phyloP scores from a whole-genome alignment of 768 basidiomycete species.

The Calocera cornea region DNA sequence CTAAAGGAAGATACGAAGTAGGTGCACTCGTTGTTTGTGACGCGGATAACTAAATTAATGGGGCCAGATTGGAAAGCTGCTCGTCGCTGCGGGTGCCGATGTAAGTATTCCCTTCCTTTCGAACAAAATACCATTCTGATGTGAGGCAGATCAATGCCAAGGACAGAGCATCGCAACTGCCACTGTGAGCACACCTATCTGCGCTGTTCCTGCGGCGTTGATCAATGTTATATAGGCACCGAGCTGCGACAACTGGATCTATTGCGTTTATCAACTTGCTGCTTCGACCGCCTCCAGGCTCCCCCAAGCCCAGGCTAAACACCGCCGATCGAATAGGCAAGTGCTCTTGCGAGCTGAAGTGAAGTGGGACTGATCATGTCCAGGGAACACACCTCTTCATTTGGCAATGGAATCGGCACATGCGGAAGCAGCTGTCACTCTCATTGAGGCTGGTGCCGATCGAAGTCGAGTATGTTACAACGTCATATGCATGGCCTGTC shows the following conservation, averaged over 20 bases:
- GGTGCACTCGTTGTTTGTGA: too few species aligned
- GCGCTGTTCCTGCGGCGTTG: too few species aligned
- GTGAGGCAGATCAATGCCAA: constrained; percentile 76
- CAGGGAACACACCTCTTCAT: constrained; percentile 92
- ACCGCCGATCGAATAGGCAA: constrained; percentile 67
- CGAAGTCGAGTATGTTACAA: constrained; percentile 53
- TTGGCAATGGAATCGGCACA: constrained; percentile 95
- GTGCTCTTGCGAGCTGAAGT: constrained; percentile 14
- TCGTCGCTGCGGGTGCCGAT: constrained; percentile 81
- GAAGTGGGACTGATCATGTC: constrained; percentile 12
- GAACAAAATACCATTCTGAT: too few species aligned
- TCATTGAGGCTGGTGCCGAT: constrained; percentile 94
- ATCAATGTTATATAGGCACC: constrained; percentile 65
- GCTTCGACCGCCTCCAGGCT: constrained; percentile 65
- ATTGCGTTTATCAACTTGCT: constrained; percentile 76
- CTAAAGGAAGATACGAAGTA: constrained; percentile 77
- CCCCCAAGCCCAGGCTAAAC: constrained; percentile 56
- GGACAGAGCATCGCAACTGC: constrained; percentile 85
- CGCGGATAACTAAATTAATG: too few species aligned
- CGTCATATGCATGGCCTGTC: neutral
- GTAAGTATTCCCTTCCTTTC: constrained; percentile 40
- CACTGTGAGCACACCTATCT: constrained; percentile 56
- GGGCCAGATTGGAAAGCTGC: constrained; percentile 65
- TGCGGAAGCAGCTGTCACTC: constrained; percentile 73
- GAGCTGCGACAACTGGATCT: constrained; percentile 91